Evolutionary conservation across 2,329 filamentous ascomycete species (phyloP).

Genomic region (Pseudopithomyces maydicus): DNA sequence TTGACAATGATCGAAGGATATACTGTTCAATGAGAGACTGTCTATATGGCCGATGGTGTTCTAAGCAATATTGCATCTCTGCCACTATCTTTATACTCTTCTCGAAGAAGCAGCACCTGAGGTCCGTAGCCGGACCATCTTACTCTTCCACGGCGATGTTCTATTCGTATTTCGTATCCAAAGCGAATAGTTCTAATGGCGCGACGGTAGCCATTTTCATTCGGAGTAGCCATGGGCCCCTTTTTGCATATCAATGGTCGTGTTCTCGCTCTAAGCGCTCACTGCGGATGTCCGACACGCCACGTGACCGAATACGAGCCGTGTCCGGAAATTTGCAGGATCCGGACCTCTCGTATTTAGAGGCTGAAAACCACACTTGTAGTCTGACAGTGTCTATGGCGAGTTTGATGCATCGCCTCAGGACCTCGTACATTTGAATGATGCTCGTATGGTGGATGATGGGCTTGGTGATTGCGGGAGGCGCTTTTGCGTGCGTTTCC

Average conservation of each 20-base stretch:
- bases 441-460: not conserved
- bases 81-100: not conserved
- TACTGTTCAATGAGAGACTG: not conserved
- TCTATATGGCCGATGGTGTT: not conserved
- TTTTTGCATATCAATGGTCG: not conserved
- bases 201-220: not conserved
- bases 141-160: not conserved
- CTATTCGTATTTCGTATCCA: slow-evolving; percentile 4
- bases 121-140: not conserved
- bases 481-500: too few relatives aligned
- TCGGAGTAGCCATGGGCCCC: not conserved
- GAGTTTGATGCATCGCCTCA: not conserved
- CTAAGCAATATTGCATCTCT: not conserved
- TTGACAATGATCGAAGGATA: not conserved
- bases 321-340: slow-evolving; percentile 2
- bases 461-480: too few relatives aligned
- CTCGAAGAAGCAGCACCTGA: not conserved
- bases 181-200: not conserved
- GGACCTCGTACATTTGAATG: not conserved
- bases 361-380: not conserved
- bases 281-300: slow-evolving; percentile 1
- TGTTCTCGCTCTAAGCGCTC: not conserved
- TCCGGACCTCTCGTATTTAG: not conserved
- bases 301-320: slow-evolving; percentile 7
- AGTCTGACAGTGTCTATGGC: not conserved